Base-by-base conservation (phyloP, 257 asterid genomes). In the Ballota nigra region DNA sequence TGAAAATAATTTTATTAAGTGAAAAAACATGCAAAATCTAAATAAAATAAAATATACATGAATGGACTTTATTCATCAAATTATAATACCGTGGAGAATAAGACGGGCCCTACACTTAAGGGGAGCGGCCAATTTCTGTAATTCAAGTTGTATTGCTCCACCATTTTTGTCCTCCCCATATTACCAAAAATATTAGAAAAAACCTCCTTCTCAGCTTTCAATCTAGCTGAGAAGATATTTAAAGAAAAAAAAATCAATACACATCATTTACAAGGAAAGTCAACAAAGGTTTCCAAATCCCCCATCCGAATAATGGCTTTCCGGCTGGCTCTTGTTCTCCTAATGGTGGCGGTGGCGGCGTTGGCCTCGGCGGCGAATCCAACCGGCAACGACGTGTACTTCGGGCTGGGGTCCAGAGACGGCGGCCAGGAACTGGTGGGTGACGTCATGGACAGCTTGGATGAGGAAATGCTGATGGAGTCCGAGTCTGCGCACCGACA, bases 391-490 rank as follows among this genome's bases (percentile, higher is more conserved):
- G 23, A 45, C 7, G 0, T 41, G 3, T 11, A 23, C 16, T 41
- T 26, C 15, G 38, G 29, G 0, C 1, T 24, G 43, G 77, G 59
- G 61, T 23, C 70, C 3, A 81, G 63, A 3, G 15, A 22, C 6
- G 61, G 58, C 16, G 83, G 83, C 15, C 81, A 73, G 43, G 82
- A 81, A 0, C 38, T 69, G 22, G 75, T 84, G 5, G 84, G 70
- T 4, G 96, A 83, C 66, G 62, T 69, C 18, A 52, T 86, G 3
- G 78, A 79, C 12, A 34, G 31, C 29, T 4, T 72, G 31, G 88
- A 79, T 6, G 86, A 86, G 60, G 88, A 82, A 73, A 41, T 86
- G 85, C 66, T 82, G 85, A 70, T 85, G 84, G 87, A 78, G 12
- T 78, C 87, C 0, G 84, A 85, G 0, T 15, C 31, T 8, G 73